Base-by-base conservation (phyloP, 371 early-diverging fungal species). In the Thermomucor indicae-seudaticae region DNA sequence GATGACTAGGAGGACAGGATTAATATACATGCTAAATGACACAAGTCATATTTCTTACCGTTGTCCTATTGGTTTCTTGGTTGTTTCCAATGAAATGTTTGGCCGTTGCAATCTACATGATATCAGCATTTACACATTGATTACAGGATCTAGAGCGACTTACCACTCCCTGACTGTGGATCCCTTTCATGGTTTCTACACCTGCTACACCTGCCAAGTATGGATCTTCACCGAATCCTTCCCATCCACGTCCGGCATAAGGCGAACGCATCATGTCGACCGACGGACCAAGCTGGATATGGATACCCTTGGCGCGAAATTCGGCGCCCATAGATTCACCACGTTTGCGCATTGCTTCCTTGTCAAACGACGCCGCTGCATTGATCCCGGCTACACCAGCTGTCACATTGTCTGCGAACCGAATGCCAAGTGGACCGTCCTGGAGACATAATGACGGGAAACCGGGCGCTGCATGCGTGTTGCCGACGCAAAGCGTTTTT, bases 211-310 rank as follows among this genome's bases (percentile, higher is more conserved):
- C 75, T 10, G 67, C 44, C 6, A 85, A 65, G 42, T 59, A 84
- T 3, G 85, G 84, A 52, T 84, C 85, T 48, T 74, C 85, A 40
- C 83, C 81, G 24, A 67, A 70, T 24, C 64, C 63, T 64, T 83
- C 85, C 76, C 79, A 84, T 43, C 67, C 73, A 50, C 83, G 60
- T 20, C 85, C 85, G 40, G 38, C 29, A n/a, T 25, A 49, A 47
- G 28, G 42, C 4, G 22, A 17, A 11, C 47, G 47, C 31, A 47
- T 25, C 6, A 54, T 40, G 16, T 54, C 42, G 10, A 35, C 34
- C 6, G 22, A 17, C 23, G 81, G 82, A 2, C 75, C 80, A 6
- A 84, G 46, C 41, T 58, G 61, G 14, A 70, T 52, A 47, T 84
- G 57, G 27, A 73, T 55, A 45, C 84, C 85, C 29, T 70, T 71